Percentiles rank a stretch among this genome's conserved stretches.
Evolutionary conservation across 1,284 basidiomycete species (phyloP).

Genomic region (Sporisorium sorghi): DNA sequence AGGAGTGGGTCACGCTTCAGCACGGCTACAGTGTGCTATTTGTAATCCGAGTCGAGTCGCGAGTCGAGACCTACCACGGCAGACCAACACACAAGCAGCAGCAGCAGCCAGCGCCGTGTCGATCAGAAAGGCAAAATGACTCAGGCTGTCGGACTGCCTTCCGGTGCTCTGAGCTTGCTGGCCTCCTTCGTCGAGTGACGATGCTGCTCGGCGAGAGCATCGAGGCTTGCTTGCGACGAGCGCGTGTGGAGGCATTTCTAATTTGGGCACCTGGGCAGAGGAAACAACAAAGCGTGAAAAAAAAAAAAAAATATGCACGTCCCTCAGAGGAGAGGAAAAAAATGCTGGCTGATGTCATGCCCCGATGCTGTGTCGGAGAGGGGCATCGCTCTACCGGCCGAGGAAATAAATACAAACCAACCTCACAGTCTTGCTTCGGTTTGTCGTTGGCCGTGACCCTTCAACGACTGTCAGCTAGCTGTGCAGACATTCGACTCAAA

Average conservation of each 20-base stretch:
- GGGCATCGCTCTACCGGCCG: constrained; percentile 14
- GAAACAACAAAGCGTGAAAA: background rate
- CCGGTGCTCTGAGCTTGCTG: background rate
- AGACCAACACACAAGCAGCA: background rate
- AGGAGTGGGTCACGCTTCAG: too few species aligned
- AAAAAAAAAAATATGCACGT: constrained; percentile 6
- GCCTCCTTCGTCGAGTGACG: too few species aligned
- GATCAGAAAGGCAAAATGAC: too few species aligned
- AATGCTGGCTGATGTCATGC: constrained; percentile 20
- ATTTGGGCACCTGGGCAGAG: constrained; percentile 11
- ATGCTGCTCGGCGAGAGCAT: background rate
- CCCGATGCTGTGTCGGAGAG: background rate
- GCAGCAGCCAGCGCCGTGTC: too few species aligned
- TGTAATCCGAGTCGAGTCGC: constrained; percentile 15
- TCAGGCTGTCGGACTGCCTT: background rate
- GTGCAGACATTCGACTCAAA: background rate
- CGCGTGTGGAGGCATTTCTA: constrained; percentile 8
- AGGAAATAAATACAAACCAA: background rate
- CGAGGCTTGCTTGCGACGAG: background rate
- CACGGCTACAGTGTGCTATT: too few species aligned
- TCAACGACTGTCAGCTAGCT: too few species aligned
- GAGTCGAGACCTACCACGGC: too few species aligned
- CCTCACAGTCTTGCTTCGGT: background rate
- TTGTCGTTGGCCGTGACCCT: background rate
- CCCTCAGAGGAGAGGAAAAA: background rate